Evolutionary conservation across 2,329 filamentous ascomycete species (phyloP), one percentile per base, ranked within the genome.

Genomic region (Penicillium sp.): DNA sequence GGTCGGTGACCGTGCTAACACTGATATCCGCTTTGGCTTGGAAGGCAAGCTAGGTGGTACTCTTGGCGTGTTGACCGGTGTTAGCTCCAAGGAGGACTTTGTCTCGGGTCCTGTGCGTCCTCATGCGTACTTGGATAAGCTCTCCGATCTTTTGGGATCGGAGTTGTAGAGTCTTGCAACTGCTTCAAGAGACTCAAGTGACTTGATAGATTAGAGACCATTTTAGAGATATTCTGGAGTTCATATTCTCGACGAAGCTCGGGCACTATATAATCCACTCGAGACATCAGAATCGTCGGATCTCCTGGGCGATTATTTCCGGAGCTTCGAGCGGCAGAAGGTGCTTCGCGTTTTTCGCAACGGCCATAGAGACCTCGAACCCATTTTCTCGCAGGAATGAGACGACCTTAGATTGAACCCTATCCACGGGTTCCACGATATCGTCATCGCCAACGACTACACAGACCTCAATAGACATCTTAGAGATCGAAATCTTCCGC

Each of bases 21-120:
- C 94, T 0, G 94, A 99, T 73, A 97, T 99, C 69, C 86, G 89
- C 69, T 99, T 99, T 69, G 94, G 94, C 3, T 82, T 96, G 57
- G 87, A 97, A 68, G 92, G 92, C 0, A 87, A 88, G 58, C 80
- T 99, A 25, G 94, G 94, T 16, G 94, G 94, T 0, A 97, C 94
- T 0, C 74, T 99, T 61, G 90, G 88, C 35, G 94, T 99, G 5
- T 76, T 96, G 70, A 96, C 92, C 0, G 94, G 94, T 14, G 92
- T 99, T 14, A 86, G 82, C 64, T 74, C 69, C n/a, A 88, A 88
- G 73, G 90, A 92, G 73, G 87, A 88, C 48, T 88, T 96, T 52
- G 90, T 92, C 77, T 80, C 91, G 63, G 85, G 83, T 18, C 79
- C 81, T 38, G 85, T 88, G 1, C 83, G 90, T 46, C 94, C 94